Base-by-base conservation (phyloP, 345 rosid species). In the Arabidopsis arenosa region DNA sequence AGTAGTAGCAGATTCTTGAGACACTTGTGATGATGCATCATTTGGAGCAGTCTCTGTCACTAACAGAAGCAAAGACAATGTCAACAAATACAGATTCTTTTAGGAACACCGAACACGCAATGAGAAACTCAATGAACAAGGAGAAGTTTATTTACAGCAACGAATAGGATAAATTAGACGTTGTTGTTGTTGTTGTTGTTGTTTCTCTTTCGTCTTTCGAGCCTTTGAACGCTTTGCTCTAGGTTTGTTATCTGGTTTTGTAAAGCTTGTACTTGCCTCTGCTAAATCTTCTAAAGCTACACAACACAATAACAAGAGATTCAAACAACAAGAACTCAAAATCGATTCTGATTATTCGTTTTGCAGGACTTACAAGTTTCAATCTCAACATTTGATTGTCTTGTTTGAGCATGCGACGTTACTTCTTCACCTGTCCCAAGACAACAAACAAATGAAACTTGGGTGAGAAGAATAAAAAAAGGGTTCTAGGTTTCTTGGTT, bases 1-100 rank as follows among this genome's bases (percentile, higher is more conserved):
- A 14, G 61, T 15, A 32, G 18, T 32, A 32, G 40, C 5, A 7
- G n/a, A 41, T 55, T 41, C 63, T 55, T 69, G 33, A 43, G 41
- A 17, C 41, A 68, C 12, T 56, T 41, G 17, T 30, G 65, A 7
- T 56, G 55, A 30, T 55, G 40, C 53, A 41, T 57, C 40, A 32
- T 14, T 32, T 32, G 61, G 12, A 56, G 4, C 55, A 28, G 56
- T 57, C 35, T 47, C 53, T 32, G 9, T 18, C 1, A 35, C 66
- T 57, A 56, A 17, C 44, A 33, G 10, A 30, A 56, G 1, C 44
- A 18, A 32, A 41, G 21, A 30, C 63, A 17, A n/a, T n/a, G 53
- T 28, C 32, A 51, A 35, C 45, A 7, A 49, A 39, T 18, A 18
- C 14, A 8, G 7, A 39, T 61, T 39, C 18, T 3, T 54, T 41